Percentiles rank a stretch among this genome's conserved stretches.
Conservation (phyloP, 345 rosid species). For the Eutrema yunnanense region DNA sequence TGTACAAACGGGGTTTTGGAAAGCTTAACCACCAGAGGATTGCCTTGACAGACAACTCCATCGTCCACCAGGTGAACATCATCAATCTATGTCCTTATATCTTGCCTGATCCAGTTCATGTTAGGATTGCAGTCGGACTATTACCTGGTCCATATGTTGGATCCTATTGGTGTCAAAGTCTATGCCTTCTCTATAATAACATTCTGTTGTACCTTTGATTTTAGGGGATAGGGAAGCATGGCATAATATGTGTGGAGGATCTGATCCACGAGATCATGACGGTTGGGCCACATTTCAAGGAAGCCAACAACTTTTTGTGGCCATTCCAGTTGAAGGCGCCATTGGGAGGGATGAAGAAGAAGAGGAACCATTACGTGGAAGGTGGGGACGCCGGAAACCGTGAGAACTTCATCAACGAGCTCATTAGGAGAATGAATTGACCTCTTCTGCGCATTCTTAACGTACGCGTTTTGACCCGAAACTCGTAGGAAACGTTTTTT, state of each 20-base stretch:
- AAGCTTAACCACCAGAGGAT: constrained; percentile 56
- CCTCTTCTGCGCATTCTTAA: constrained; percentile 5
- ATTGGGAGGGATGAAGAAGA: constrained; percentile 66
- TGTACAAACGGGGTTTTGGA: constrained; percentile 72
- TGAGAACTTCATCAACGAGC: constrained; percentile 53
- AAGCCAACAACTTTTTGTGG: constrained; percentile 75
- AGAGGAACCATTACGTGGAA: constrained; percentile 68
- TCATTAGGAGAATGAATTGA: constrained; percentile 47
- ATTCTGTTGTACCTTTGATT: background rate
- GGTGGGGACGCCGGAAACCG: constrained; percentile 84
- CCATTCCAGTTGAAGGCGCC: constrained; percentile 74
- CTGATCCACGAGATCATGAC: constrained; percentile 78
- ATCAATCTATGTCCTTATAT: background rate
- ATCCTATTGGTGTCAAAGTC: background rate
- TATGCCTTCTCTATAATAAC: background rate
- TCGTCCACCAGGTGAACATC: constrained; percentile 49
- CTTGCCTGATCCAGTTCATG: background rate
- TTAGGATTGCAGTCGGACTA: background rate
- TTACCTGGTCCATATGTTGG: no score
- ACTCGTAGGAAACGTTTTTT: background rate
- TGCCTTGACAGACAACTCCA: constrained; percentile 54
- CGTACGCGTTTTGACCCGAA: background rate
- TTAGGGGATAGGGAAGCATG: constrained; percentile 60
- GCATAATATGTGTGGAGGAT: constrained; percentile 60
- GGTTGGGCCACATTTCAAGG: constrained; percentile 55